Base-by-base conservation (phyloP, 1,284 basidiomycete species). In the Heterobasidion occidentale region DNA sequence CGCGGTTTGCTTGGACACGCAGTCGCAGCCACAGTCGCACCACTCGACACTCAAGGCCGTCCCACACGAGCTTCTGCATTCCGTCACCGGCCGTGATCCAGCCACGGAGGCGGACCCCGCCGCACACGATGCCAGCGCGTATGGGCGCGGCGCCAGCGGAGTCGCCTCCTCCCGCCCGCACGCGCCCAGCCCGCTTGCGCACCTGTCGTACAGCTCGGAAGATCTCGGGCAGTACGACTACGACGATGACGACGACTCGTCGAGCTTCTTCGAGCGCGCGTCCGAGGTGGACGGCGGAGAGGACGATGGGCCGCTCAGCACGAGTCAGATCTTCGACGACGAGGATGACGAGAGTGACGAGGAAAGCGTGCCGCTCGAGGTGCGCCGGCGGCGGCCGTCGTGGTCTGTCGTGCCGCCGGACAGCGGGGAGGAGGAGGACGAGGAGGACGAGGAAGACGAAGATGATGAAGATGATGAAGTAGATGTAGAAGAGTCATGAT, bases 171-270 rank as follows among this genome's bases (percentile, higher is more conserved):
- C 60, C 33, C 65, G 72, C 36, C 62, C 69, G 9, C 63, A 71
- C 38, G 68, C 70, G 19, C 68, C 71, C 36, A 77, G 73, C 53
- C 76, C 76, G 46, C 70, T 78, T 12, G 69, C 72, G 50, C 68
- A 68, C 38, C 64, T 71, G 20, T 59, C 70, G 9, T 76, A 69
- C 20, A 67, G 67, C 50, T 70, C 70, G 11, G 70, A 68, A 12
- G 58, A 59, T 7, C 38, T 55, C 20, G 58, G 51, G 17, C 48
- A 58, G 15, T 55, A 49, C 27, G 56, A 56, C 63, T 51, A 60
- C 56, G 51, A 64, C 58, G 54, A 55, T 7, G 66, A 68, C 56
- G 51, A 64, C 58, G 53, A 54, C n/a, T 64, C 67, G 55, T 63
- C 65, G 59, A 65, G 62, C 56, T 62, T 63, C 50, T 64, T 63